phyloP scores from a whole-genome alignment of 345 rosid species.

The Arabis hirsuta region DNA sequence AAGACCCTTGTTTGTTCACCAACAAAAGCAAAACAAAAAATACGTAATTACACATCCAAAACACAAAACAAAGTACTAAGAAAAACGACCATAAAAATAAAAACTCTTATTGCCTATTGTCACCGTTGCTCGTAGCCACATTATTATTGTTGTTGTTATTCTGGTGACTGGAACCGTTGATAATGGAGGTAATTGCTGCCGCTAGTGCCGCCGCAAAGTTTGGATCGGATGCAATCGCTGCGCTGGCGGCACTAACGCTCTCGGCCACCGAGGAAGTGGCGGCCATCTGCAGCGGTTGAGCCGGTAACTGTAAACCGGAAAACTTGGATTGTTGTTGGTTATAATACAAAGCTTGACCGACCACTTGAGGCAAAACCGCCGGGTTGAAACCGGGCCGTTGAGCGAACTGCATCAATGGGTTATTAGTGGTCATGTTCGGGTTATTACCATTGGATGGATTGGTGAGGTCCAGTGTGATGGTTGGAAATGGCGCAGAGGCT shows the following conservation, averaged over 20 bases:
- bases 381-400: slow-evolving; percentile 44
- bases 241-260: slow-evolving; percentile 55
- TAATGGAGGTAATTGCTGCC: slow-evolving; percentile 90
- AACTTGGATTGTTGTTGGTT: slow-evolving; percentile 73
- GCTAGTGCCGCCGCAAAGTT: slow-evolving; percentile 94
- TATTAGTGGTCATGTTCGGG: slow-evolving; percentile 43
- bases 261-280: slow-evolving; percentile 52
- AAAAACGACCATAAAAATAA: slow-evolving; percentile 18
- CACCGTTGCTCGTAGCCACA: slow-evolving; percentile 41
- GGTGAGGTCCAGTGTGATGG: slow-evolving; percentile 89
- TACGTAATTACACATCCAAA: slow-evolving; percentile 39
- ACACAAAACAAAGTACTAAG: slow-evolving; percentile 13
- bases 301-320: slow-evolving; percentile 80
- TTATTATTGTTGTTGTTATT: slow-evolving; percentile 36
- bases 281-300: slow-evolving; percentile 40
- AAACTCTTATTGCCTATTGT: slow-evolving; percentile 40
- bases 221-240: slow-evolving; percentile 94
- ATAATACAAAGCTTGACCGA: slow-evolving; percentile 71
- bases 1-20: slow-evolving; percentile 31
- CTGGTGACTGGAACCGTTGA: slow-evolving; percentile 52
- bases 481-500: slow-evolving; percentile 98
- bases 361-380: slow-evolving; percentile 54
- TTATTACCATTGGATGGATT: slow-evolving; percentile 48
- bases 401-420: slow-evolving; percentile 44
- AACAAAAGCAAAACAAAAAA: slow-evolving; percentile 11